Base-by-base conservation (phyloP, 2,329 filamentous ascomycete species). In the Calcarisporium arbuscula region DNA sequence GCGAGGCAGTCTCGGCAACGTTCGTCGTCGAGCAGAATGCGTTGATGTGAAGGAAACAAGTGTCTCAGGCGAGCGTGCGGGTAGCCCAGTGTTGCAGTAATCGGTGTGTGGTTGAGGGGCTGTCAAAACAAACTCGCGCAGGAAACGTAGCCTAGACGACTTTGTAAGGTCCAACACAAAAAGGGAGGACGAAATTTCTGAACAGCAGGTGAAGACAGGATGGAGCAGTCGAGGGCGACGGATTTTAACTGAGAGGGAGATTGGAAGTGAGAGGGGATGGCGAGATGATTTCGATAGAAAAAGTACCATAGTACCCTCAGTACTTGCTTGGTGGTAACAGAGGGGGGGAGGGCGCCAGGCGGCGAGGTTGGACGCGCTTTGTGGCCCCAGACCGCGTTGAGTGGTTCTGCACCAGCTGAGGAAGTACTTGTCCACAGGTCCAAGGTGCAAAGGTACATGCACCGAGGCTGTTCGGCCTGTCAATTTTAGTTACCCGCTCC, bases 331-430 rank as follows among this genome's bases (percentile, higher is more conserved):
- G n/a, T n/a, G n/a, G n/a, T n/a, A n/a, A n/a, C n/a, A n/a, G n/a
- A n/a, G 43, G 19, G 28, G 16, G 35, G 19, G 25, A 25, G n/a
- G n/a, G n/a, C n/a, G n/a, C n/a, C n/a, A n/a, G 30, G 29, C 21
- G 28, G 20, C 15, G 25, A 21, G 28, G 38, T 17, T 32, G 44
- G 48, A 54, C 51, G 51, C 51, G 51, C 49, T 50, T 43, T 40
- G 41, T 35, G 44, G 40, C 34, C 36, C 38, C 38, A 44, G n/a
- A n/a, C 30, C 51, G 51, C 51, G 51, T 54, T 53, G 49, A 54
- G 51, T 49, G 51, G 46, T 48, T 44, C 40, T 40, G 31, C 39
- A 35, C 26, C 17, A 21, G 30, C 28, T 30, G 36, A 21, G 42
- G 35, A 42, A 38, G 42, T 41, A 38, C 30, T 26, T 32, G 21